Evolutionary conservation across 139 green algal genomes (phyloP).

Genomic region (Spirogloea muscicola): DNA sequence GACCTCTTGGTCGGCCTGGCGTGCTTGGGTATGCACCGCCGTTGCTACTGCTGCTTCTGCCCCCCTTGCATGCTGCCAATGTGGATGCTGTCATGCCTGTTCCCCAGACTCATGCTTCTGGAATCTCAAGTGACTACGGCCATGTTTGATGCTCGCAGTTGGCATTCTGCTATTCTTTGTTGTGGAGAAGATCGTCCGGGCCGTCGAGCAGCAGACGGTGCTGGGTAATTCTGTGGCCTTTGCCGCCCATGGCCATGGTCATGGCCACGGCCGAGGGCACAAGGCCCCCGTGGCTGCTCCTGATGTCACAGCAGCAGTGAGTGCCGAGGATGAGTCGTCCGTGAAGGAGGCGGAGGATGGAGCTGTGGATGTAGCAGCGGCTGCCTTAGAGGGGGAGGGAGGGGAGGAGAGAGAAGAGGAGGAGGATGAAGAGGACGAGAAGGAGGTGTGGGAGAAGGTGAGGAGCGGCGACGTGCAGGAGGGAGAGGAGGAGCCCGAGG

Average conservation of each 20-base stretch:
- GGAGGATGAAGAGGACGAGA: constrained; percentile 7
- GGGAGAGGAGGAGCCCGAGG: constrained; percentile 6
- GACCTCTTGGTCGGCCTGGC: constrained; percentile 16
- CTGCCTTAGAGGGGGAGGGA: neutral
- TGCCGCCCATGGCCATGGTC: constrained; percentile 13
- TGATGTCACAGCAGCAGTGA: no score
- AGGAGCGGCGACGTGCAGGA: neutral
- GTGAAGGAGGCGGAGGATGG: constrained; percentile 18
- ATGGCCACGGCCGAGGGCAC: constrained; percentile 7
- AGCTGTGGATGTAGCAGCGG: neutral
- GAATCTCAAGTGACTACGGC: no score
- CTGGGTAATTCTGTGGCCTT: neutral
- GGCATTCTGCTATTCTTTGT: constrained; percentile 44
- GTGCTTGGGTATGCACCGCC: neutral
- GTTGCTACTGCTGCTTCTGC: neutral
- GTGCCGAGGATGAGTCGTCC: no score
- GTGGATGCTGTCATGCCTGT: no score
- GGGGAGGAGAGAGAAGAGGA: neutral
- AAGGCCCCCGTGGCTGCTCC: no score
- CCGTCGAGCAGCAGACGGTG: constrained; percentile 3
- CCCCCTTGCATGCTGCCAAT: neutral
- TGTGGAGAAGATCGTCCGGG: constrained; percentile 37
- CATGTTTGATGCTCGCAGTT: no score
- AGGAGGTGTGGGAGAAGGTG: constrained; percentile 1
- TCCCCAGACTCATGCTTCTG: no score